These are phyloP conservation scores for Tolypocladium album DNA, from an alignment of 2,329 filamentous ascomycete species.

Conservation along the genomic window DNA sequence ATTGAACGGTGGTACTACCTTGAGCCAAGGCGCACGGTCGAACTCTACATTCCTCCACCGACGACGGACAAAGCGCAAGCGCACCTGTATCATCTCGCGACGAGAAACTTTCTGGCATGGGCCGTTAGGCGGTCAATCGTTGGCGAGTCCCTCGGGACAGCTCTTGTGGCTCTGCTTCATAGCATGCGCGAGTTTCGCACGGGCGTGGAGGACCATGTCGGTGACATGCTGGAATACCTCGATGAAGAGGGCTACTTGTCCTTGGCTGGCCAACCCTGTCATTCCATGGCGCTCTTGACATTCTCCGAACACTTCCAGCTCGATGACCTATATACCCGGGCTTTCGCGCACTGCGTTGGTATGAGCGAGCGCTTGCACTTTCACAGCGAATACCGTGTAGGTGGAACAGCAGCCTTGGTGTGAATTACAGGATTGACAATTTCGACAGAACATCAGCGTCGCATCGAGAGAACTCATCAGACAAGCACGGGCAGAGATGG, in stretches of 20 bases:
- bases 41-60: constrained; percentile 61
- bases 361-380: constrained; percentile 54
- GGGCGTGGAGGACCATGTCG: constrained; percentile 40
- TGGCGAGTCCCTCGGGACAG: constrained; percentile 51
- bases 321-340: constrained; percentile 57
- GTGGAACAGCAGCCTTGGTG: constrained; percentile 8
- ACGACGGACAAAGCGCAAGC: constrained; percentile 40
- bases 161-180: constrained; percentile 54
- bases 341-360: constrained; percentile 68
- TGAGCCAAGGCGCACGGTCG: constrained; percentile 26
- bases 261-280: constrained; percentile 53
- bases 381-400: constrained; percentile 51
- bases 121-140: constrained; percentile 55
- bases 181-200: constrained; percentile 53
- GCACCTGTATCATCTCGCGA: constrained; percentile 55
- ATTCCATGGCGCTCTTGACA: constrained; percentile 57
- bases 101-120: constrained; percentile 68
- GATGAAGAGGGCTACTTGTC: constrained; percentile 60
- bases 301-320: constrained; percentile 57
- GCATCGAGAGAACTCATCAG: constrained; percentile 56
- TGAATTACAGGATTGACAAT: constrained; percentile 9
- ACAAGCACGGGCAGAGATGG: constrained; percentile 52
- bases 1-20: constrained; percentile 20
- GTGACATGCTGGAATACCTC: constrained; percentile 54
- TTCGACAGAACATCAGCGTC: constrained; percentile 32